Conservation (phyloP, 345 rosid species). For the Boechera stricta region DNA sequence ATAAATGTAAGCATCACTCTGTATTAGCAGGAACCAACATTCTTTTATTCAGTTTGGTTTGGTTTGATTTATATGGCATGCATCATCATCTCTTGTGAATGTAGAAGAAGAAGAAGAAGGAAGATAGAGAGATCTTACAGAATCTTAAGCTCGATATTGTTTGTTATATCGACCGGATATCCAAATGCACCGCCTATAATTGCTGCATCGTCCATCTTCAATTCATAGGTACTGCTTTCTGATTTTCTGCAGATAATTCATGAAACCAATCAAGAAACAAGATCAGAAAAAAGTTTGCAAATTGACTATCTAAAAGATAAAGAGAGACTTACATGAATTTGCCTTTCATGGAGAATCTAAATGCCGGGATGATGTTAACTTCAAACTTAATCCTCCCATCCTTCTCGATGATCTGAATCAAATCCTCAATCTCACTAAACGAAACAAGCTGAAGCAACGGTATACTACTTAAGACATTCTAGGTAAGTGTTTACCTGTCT, state of each 20-base stretch:
- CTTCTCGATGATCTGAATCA: constrained; percentile 62
- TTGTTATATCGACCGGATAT: constrained; percentile 73
- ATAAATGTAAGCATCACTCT: not conserved
- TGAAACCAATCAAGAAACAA: constrained; percentile 23
- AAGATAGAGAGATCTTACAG: constrained; percentile 58
- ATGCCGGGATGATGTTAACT: constrained; percentile 70
- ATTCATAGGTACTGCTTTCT: constrained; percentile 49
- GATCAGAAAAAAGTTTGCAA: not conserved
- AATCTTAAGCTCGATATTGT: constrained; percentile 58
- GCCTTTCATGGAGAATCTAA: constrained; percentile 90
- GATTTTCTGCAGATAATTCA: constrained; percentile 57
- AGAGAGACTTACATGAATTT: constrained; percentile 59
- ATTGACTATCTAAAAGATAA: not conserved
- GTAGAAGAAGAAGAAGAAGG: not conserved
- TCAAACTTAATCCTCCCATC: constrained; percentile 70
- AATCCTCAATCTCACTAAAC: not conserved
- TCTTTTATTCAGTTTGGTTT: not conserved
- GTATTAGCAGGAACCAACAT: constrained; percentile 1
- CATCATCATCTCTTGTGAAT: not conserved
- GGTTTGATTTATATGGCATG: not conserved
- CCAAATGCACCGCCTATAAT: constrained; percentile 80
- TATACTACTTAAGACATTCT: not conserved
- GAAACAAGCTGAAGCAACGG: constrained; percentile 12
- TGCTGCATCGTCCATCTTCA: constrained; percentile 85
- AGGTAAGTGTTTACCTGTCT: constrained; percentile 58